Evolutionary conservation across 2,329 filamentous ascomycete species (phyloP), one percentile per base, ranked within the genome.

Genomic region (Penicillium sp.): DNA sequence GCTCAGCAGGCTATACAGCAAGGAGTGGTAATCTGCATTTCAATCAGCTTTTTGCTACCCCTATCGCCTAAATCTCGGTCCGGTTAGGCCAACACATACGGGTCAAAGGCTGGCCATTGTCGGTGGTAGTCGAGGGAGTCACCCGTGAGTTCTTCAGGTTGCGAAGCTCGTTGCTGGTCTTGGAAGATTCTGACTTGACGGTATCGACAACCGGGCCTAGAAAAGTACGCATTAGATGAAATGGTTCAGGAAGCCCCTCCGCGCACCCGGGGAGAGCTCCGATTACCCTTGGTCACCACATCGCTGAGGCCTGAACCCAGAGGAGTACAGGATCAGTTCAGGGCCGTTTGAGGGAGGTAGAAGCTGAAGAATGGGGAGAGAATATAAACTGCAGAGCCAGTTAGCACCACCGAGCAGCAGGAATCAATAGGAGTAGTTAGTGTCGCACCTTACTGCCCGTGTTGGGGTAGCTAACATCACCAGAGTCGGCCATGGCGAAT

Each of bases 1-100:
- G 74, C 82, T 85, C 63, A 87, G 68, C 43, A 86, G 76, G 61
- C 81, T 82, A 71, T 86, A 86, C 72, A 87, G 80, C 73, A 85
- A 75, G 61, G 82, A 85, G 70, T 86, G 84, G 71, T 86, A 86
- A 71, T 84, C 79, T 81, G 50, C 6, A 46, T 16, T n/a, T 18
- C 48, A 9, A 47, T 67, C 47, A 64, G 58, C 46, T 44, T 47
- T 50, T 41, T 16, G 33, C 14, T 31, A 2, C 20, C 14, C 38
- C 5, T 14, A 25, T 42, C 49, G 5, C 10, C 20, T 25, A 27
- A 38, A 11, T 18, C 35, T 11, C 33, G 36, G 41, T 35, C 40
- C 42, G n/a, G 25, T n/a, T 13, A 7, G 35, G 9, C 31, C 28
- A 40, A 42, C 54, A 69, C 79, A 51, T 76, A 81, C 79, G 81